A percentile compares a stretch with the other conserved stretches of the same genome.
Evolutionary conservation across 768 basidiomycete genomes (phyloP).

Genomic region (Mycena leptocephala): DNA sequence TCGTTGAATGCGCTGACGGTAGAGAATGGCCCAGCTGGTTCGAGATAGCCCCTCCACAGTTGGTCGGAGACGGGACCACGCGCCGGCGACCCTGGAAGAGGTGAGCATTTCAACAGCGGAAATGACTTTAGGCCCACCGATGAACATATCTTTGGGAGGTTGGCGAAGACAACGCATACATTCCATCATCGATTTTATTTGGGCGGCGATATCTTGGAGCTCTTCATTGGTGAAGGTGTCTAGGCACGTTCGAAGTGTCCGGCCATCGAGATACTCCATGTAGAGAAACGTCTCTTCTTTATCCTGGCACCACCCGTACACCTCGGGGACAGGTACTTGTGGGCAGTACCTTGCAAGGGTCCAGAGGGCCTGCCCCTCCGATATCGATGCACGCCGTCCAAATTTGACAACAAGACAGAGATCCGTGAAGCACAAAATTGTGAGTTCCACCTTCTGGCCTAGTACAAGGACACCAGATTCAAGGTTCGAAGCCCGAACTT

Average conservation of each 20-base stretch:
- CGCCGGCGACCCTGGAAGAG: not conserved
- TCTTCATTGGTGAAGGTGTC: not conserved
- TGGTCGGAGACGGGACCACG: not conserved
- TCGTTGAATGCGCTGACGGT: not conserved
- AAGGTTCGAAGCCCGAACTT: not conserved
- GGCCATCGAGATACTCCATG: slow-evolving; percentile 29
- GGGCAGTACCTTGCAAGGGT: slow-evolving; percentile 13
- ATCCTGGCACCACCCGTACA: slow-evolving; percentile 25
- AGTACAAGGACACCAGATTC: not conserved
- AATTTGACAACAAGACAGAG: slow-evolving; percentile 32
- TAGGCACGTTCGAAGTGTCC: slow-evolving; percentile 7
- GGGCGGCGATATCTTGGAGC: not conserved
- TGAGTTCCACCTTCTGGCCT: too few relatives aligned
- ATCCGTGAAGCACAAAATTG: slow-evolving; percentile 16
- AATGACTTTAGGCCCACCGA: not conserved
- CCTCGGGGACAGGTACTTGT: slow-evolving; percentile 27
- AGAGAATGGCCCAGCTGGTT: not conserved
- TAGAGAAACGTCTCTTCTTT: slow-evolving; percentile 26
- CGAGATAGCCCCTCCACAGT: not conserved
- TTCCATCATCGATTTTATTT: not conserved
- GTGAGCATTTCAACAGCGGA: not conserved
- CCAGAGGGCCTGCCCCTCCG: slow-evolving; percentile 36
- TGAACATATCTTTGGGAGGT: not conserved
- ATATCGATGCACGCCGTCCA: slow-evolving; percentile 11
- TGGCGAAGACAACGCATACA: not conserved